Percentiles rank a stretch among this genome's conserved stretches.
Conservation (phyloP, 2,329 filamentous ascomycete genomes). For the Pseudogymnoascus destructans region DNA sequence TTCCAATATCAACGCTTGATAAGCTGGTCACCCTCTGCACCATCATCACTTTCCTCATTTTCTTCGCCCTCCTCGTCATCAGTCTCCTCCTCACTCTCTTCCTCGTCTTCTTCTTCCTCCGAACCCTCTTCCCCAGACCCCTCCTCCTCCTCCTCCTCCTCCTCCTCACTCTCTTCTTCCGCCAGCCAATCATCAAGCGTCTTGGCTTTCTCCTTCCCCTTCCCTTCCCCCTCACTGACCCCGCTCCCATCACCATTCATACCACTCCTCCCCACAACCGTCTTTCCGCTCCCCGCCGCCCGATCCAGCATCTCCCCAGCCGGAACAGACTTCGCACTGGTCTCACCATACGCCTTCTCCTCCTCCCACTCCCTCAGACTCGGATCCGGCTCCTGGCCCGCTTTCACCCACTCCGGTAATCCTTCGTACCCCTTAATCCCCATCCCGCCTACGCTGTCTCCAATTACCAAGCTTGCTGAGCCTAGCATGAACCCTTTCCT, state of each 20-base stretch:
- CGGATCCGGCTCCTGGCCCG: conserved; percentile 67
- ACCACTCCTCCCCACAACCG: conserved; percentile 27
- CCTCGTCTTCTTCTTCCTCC: conserved; percentile 38
- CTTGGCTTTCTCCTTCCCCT: conserved; percentile 41
- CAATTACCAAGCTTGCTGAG: conserved; percentile 73
- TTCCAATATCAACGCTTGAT: conserved; percentile 17
- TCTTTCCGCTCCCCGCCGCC: conserved; percentile 31
- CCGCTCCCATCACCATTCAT: conserved; percentile 33
- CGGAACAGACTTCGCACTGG: conserved; percentile 33
- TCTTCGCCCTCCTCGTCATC: conserved; percentile 35
- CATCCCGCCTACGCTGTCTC: conserved; percentile 58
- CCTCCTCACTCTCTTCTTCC: conserved; percentile 50
- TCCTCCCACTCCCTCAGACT: conserved; percentile 51
- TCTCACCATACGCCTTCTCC: conserved; percentile 28
- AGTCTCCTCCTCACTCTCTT: conserved; percentile 33
- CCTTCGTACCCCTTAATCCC: conserved; percentile 66
- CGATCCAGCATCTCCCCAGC: conserved; percentile 53
- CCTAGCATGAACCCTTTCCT: conserved; percentile 68
- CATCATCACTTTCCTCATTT: conserved; percentile 20
- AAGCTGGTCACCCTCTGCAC: conserved; percentile 23
- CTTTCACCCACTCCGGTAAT: conserved; percentile 73
- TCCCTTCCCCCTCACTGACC: conserved; percentile 35
- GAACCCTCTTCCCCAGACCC: conserved; percentile 38
- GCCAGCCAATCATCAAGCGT: conserved; percentile 88
- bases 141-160: conserved; percentile 38